Evolutionary conservation across 768 basidiomycete species (phyloP).

Genomic region (Rhizopogon roseolus): DNA sequence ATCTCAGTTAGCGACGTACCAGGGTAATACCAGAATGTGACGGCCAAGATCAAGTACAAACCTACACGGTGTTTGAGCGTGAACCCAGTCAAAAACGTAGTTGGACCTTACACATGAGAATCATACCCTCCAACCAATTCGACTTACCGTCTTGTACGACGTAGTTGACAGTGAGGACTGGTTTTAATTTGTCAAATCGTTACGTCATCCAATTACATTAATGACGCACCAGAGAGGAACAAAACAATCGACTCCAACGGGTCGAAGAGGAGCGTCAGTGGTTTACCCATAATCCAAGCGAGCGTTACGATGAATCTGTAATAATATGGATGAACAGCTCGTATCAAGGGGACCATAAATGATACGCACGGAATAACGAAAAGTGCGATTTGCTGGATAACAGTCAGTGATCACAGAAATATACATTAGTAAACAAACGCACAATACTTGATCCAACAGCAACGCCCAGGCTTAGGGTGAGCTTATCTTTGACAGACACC

Average conservation of each 20-base stretch:
- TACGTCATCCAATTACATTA: conserved; percentile 28
- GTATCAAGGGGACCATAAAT: background rate
- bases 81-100: background rate
- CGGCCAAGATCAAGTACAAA: conserved; percentile 52
- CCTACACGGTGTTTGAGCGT: conserved; percentile 22
- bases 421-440: conserved; percentile 20
- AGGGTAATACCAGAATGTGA: conserved; percentile 51
- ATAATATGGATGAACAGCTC: conserved; percentile 6
- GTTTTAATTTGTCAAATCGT: background rate
- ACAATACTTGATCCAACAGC: conserved; percentile 87
- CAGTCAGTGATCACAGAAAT: background rate
- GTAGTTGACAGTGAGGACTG: conserved; percentile 81
- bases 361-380: conserved; percentile 56
- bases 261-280: conserved; percentile 79
- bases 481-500: conserved; percentile 85
- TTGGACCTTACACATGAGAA: conserved; percentile 55
- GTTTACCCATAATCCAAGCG: conserved; percentile 78
- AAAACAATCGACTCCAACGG: conserved; percentile 63
- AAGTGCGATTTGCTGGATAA: conserved; percentile 62
- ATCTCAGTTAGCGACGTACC: conserved; percentile 21
- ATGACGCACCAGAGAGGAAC: conserved; percentile 17
- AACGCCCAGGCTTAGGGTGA: conserved; percentile 82
- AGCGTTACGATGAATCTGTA: conserved; percentile 67
- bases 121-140: conserved; percentile 89
- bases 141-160: conserved; percentile 82